Conservation (phyloP, 352 stramenopile genomes). For the Globisporangium yorkense region DNA sequence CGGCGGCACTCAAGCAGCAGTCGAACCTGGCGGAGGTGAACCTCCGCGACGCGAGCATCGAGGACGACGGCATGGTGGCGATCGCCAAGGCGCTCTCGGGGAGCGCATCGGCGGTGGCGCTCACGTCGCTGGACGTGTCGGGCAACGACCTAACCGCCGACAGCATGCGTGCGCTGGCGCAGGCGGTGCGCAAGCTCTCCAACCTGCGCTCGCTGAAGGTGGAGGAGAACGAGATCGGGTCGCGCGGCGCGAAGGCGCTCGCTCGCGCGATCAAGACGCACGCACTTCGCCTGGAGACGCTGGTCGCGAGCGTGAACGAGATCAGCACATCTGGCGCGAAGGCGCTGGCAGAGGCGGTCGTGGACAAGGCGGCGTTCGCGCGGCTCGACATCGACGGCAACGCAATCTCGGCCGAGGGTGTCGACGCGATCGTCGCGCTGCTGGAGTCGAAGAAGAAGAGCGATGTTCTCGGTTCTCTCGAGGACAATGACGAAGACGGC, state of each 20-base stretch:
- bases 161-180: slow-evolving; percentile 46
- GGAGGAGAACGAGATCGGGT: slow-evolving; percentile 93
- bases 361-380: slow-evolving; percentile 42
- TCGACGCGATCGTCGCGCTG: slow-evolving; percentile 45
- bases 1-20: slow-evolving; percentile 67
- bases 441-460: slow-evolving; percentile 49
- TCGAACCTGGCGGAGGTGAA: slow-evolving; percentile 80
- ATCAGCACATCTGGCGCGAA: slow-evolving; percentile 85
- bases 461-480: slow-evolving; percentile 57
- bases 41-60: slow-evolving; percentile 87
- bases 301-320: slow-evolving; percentile 87
- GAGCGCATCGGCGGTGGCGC: slow-evolving; percentile 12
- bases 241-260: slow-evolving; percentile 71
- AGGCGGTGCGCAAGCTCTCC: slow-evolving; percentile 32
- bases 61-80: slow-evolving; percentile 84
- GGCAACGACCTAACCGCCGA: slow-evolving; percentile 87
- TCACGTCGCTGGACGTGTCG: slow-evolving; percentile 90
- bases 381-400: slow-evolving; percentile 79
- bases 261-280: slow-evolving; percentile 57
- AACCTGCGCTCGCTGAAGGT: slow-evolving; percentile 80
- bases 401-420: slow-evolving; percentile 62
- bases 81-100: slow-evolving; percentile 77
- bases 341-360: slow-evolving; percentile 63
- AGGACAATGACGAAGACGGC: slow-evolving; percentile 83
- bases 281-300: slow-evolving; percentile 54